Base-by-base conservation (phyloP, 176 grass and related monocot genomes). In the Aegilops umbellulata region DNA sequence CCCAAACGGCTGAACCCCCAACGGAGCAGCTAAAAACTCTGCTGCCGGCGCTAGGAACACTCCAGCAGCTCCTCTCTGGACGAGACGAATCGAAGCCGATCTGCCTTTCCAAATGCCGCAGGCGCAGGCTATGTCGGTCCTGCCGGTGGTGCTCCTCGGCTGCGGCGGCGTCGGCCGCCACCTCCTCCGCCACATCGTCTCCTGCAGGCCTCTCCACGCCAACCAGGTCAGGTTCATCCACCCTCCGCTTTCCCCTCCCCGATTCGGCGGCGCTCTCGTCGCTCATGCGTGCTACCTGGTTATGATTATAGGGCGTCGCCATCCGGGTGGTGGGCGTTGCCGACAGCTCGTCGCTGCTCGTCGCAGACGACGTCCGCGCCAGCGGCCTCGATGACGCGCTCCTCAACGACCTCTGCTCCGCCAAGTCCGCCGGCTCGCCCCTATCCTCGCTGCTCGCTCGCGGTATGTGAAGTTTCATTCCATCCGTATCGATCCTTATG, bases 91-190 rank as follows among this genome's bases (percentile, higher is more conserved):
- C 71, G 23, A 49, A 49, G 74, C 74, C 74, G 74, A 76, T 89
- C 86, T 82, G 30, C 60, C 22, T 19, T 31, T 7, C 47, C 42
- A 35, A 67, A 87, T 87, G 80, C 19, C 44, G 55, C 27, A 39
- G 81, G 80, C 44, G 55, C 46, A 51, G 46, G 69, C 66, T 76
- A 87, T 15, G 22, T 76, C 76, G 71, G 91, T 82, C 49, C 88
- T 98, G 31, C 93, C 93, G 30, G 76, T 94, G 65, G 83, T 95
- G 65, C 88, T 98, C 88, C 78, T 98, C 70, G 96, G 96, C 76
- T 94, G 93, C 70, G 92, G 93, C 84, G 93, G 93, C 78, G 96
- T 98, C 19, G 96, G 96, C 36, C 88, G 94, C 31, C 77, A 94
- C 67, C 96, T 98, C 70, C 96, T 98, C 64, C 74, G 88, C 22